Evolutionary conservation across 257 asterid species (phyloP), one percentile per base, ranked within the genome.

Genomic region (Ilex asprella): DNA sequence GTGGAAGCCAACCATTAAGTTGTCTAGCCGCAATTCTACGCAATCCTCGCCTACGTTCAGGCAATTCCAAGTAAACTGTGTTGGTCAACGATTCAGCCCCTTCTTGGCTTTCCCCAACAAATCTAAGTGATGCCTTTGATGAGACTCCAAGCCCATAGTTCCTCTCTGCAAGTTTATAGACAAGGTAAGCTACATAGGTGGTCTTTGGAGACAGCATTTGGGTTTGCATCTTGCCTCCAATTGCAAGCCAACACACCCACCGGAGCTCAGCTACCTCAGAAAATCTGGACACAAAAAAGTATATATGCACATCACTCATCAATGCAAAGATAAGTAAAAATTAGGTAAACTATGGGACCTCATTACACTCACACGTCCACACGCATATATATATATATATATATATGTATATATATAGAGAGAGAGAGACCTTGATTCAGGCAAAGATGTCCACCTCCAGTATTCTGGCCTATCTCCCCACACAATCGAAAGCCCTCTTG

Each of bases 221-320:
- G 0, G 69, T 39, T 32, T 46, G 67, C 29, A 78, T n/a, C 66
- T 10, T 76, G 30, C 86, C 94, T 60, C 69, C 78, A 46, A 86
- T 72, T 15, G 84, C 84, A 16, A 89, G 83, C 97, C 87, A 83
- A 16, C 85, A 79, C 39, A 77, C 78, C 4, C 67, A 55, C 55
- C 59, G 72, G 55, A 89, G 83, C 71, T 68, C 69, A 3, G 88
- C 96, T 68, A 86, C 95, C 70, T 89, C 89, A 0, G 74, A 32
- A 59, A 89, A 86, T 84, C 95, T 89, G 77, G 13, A 72, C 11
- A 44, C 4, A 49, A 6, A 1, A 14, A n/a, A n/a, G n/a, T n/a
- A n/a, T n/a, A n/a, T n/a, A n/a, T n/a, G n/a, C n/a, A n/a, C n/a
- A n/a, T n/a, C n/a, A n/a, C n/a, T n/a, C n/a, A n/a, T n/a, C n/a